Percentiles rank a stretch among this genome's conserved stretches.
These are phyloP conservation scores for Pachyrhizus erosus DNA, from an alignment of 306 rosid genomes.

Conservation along the genomic window DNA sequence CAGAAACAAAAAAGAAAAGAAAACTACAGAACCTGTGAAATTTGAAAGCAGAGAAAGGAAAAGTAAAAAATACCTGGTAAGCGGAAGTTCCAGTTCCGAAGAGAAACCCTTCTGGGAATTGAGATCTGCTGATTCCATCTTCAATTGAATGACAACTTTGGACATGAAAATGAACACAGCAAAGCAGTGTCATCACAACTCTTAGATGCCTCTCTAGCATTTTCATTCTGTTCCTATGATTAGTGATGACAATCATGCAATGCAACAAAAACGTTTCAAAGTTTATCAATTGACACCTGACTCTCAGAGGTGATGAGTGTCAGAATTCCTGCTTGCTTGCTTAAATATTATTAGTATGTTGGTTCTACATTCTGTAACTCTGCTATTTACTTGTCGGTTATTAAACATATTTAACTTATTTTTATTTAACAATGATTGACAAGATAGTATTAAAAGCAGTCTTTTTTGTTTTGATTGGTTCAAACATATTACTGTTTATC, in stretches of 20 bases:
- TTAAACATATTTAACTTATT: no score
- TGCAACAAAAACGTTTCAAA: constrained; percentile 47
- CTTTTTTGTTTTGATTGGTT: no score
- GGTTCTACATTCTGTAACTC: not conserved
- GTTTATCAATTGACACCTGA: not conserved
- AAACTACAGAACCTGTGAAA: not conserved
- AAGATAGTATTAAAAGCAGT: no score
- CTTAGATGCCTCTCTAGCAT: not conserved
- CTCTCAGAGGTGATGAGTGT: not conserved
- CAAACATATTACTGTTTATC: no score
- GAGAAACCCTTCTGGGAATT: constrained; percentile 59
- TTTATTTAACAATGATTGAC: no score
- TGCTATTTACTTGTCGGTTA: no score
- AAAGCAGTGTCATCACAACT: not conserved
- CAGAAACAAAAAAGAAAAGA: not conserved
- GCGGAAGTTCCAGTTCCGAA: constrained; percentile 73
- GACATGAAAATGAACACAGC: constrained; percentile 33
- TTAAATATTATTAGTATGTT: no score
- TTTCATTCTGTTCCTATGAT: not conserved
- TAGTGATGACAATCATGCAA: not conserved
- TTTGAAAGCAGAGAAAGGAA: not conserved
- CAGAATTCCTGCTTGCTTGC: not conserved
- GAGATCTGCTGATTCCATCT: constrained; percentile 48
- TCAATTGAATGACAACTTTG: constrained; percentile 46
- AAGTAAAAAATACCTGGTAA: constrained; percentile 58